Evolutionary conservation across 768 basidiomycete genomes (phyloP).

Genomic region (Boletus reticulatus): DNA sequence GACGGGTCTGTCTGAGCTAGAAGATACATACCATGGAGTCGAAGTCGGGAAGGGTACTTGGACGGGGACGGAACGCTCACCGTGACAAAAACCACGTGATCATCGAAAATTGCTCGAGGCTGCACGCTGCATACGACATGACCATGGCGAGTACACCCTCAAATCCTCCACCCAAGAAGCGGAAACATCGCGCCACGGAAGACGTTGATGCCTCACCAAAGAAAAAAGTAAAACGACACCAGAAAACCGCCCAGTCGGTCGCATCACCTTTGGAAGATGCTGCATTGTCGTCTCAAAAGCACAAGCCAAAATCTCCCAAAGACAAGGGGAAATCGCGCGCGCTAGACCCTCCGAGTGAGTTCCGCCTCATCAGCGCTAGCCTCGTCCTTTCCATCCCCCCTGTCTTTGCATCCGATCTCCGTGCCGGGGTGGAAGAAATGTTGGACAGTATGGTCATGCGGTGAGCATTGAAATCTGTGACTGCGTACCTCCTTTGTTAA

Average conservation of each 20-base stretch:
- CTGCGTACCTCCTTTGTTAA: not conserved
- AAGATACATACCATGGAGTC: slow-evolving; percentile 20
- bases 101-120: slow-evolving; percentile 8
- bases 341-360: slow-evolving; percentile 44
- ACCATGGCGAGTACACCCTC: slow-evolving; percentile 10
- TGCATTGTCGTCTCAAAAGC: slow-evolving; percentile 11
- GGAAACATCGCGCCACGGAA: slow-evolving; percentile 40
- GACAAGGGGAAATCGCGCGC: slow-evolving; percentile 40
- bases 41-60: slow-evolving; percentile 1
- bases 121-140: not conserved
- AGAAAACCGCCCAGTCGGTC: not conserved
- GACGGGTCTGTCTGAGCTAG: not conserved
- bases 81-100: slow-evolving; percentile 19
- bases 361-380: slow-evolving; percentile 60
- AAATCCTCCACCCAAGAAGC: slow-evolving; percentile 42
- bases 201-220: slow-evolving; percentile 33
- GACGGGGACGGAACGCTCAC: too few species aligned
- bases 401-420: slow-evolving; percentile 71
- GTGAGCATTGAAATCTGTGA: slow-evolving; percentile 43
- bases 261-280: slow-evolving; percentile 7
- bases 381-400: slow-evolving; percentile 78
- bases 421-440: slow-evolving; percentile 80
- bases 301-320: slow-evolving; percentile 22
- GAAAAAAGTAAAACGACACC: slow-evolving; percentile 33
- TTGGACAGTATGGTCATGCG: slow-evolving; percentile 95